phyloP scores from a whole-genome alignment of 2,329 filamentous ascomycete genomes.

The Aspergillus japonicus region DNA sequence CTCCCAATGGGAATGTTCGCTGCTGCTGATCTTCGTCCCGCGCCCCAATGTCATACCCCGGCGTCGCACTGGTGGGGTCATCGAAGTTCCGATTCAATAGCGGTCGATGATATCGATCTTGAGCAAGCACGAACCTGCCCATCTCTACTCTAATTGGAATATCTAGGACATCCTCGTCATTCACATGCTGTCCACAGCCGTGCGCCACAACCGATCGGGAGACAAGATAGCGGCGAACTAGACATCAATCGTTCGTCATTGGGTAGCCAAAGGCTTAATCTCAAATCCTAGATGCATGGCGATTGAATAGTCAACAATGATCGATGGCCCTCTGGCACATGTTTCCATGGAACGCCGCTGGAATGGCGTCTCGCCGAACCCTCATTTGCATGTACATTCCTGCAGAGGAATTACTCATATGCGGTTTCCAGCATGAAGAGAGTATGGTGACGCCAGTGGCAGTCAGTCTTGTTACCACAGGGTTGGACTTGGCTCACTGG shows the following conservation, averaged over 20 bases:
- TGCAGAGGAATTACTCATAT: neutral
- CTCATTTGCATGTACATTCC: neutral
- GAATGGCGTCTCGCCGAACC: neutral
- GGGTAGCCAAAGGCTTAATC: neutral
- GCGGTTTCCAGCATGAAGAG: neutral
- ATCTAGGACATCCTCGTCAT: neutral
- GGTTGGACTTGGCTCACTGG: neutral
- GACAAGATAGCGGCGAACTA: constrained; percentile 4
- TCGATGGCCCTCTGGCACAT: constrained; percentile 6
- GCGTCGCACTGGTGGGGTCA: constrained; percentile 8
- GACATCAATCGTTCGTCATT: constrained; percentile 1
- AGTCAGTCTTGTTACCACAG: neutral
- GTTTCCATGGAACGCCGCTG: constrained; percentile 5
- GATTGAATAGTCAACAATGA: constrained; percentile 14
- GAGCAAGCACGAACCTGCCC: constrained; percentile 1
- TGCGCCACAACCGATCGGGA: constrained; percentile 1
- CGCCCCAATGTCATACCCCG: constrained; percentile 5
- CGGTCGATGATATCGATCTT: constrained; percentile 6
- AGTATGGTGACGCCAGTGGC: neutral
- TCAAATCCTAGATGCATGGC: constrained; percentile 2
- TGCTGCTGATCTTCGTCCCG: constrained; percentile 14
- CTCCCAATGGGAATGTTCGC: constrained; percentile 9
- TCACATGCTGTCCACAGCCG: neutral
- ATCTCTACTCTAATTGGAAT: constrained; percentile 6
- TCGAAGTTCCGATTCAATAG: constrained; percentile 8